These are phyloP conservation scores for Stephania cephalantha DNA, from an alignment of 164 flowering plant species.

Conservation along the genomic window DNA sequence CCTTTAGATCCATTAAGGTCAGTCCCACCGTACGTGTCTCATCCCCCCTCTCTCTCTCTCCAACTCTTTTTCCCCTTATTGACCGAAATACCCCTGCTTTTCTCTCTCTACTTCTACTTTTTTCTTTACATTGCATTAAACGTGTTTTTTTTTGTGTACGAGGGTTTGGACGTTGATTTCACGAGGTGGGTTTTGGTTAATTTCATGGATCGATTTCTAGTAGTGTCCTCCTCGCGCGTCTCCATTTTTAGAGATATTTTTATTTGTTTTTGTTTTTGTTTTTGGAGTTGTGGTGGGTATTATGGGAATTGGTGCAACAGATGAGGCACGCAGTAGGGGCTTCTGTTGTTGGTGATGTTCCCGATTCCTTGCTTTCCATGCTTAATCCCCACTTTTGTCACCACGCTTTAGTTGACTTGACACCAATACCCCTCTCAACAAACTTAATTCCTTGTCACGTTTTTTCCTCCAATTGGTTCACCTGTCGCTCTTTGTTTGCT, in stretches of 20 bases:
- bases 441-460: conserved; percentile 17
- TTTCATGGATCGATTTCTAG: background rate
- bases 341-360: background rate
- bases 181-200: background rate
- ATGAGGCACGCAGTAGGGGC: background rate
- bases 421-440: conserved; percentile 17
- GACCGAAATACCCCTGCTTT: conserved; percentile 1
- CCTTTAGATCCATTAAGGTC: conserved; percentile 48
- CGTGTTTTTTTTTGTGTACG: too few relatives aligned
- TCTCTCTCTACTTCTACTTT: background rate
- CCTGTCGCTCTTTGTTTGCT: conserved; percentile 22
- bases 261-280: background rate
- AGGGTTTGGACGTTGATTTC: background rate
- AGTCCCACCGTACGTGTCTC: background rate
- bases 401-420: background rate
- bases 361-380: background rate
- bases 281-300: background rate
- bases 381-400: background rate
- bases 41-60: background rate
- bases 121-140: too few relatives aligned
- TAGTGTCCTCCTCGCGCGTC: background rate
- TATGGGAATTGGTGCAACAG: background rate
- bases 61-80: background rate
- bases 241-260: background rate
- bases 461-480: conserved; percentile 13